phyloP scores from a whole-genome alignment of 2,329 filamentous ascomycete species.

The Cadophora luteo-olivacea region DNA sequence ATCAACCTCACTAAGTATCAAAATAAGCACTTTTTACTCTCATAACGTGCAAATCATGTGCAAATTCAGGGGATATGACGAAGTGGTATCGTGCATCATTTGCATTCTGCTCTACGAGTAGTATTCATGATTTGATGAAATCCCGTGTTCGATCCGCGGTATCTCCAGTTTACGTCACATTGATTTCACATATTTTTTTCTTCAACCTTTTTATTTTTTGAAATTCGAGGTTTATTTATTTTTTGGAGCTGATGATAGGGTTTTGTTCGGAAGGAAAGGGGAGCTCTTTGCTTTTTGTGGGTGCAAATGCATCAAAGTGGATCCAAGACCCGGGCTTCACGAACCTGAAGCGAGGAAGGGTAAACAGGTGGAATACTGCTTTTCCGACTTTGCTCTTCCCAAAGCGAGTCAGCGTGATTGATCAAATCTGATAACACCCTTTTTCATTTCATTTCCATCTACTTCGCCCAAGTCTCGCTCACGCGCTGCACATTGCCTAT shows the following conservation, averaged over 20 bases:
- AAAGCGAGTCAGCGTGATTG: too few relatives aligned
- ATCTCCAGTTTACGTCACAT: neutral
- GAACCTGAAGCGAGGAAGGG: too few relatives aligned
- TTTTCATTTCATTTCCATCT: too few relatives aligned
- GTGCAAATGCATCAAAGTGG: too few relatives aligned
- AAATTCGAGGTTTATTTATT: too few relatives aligned
- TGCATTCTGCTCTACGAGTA: neutral
- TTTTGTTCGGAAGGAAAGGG: too few relatives aligned
- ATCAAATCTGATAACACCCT: too few relatives aligned
- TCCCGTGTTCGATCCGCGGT: conserved; percentile 16
- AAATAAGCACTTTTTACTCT: neutral
- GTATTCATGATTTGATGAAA: conserved; percentile 9
- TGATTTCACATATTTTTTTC: neutral
- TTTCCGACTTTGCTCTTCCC: too few relatives aligned
- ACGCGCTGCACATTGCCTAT: neutral
- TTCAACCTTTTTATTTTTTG: neutral
- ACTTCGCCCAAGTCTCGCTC: neutral
- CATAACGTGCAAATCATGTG: conserved; percentile 1
- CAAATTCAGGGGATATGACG: conserved; percentile 8
- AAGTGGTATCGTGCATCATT: conserved; percentile 19
- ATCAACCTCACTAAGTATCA: neutral
- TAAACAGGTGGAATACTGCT: too few relatives aligned
- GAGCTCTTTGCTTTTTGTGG: too few relatives aligned
- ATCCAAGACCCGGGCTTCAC: too few relatives aligned
- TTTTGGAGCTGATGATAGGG: too few relatives aligned